These are phyloP conservation scores for Oropetium thomaeum DNA, from an alignment of 176 grass and related monocot genomes.

Conservation along the genomic window DNA sequence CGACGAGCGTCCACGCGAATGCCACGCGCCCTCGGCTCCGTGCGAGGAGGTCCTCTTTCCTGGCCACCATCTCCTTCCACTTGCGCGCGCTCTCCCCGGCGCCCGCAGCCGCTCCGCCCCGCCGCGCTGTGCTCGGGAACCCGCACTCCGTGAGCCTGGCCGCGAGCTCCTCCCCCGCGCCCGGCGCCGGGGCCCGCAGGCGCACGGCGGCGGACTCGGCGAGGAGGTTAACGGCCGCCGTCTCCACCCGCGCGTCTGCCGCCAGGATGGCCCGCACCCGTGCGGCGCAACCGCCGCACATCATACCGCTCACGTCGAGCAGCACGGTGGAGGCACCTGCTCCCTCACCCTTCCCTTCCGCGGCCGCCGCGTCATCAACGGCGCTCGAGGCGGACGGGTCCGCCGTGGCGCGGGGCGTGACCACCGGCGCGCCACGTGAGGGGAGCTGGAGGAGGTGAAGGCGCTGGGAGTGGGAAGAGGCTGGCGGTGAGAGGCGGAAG, in stretches of 20 bases:
- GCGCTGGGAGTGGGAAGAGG: neutral
- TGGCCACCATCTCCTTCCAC: slow-evolving; percentile 84
- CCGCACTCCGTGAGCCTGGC: slow-evolving; percentile 68
- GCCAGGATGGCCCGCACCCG: slow-evolving; percentile 72
- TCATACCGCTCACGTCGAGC: slow-evolving; percentile 92
- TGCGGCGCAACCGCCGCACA: slow-evolving; percentile 92
- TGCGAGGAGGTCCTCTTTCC: slow-evolving; percentile 75
- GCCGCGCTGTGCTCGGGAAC: slow-evolving; percentile 63
- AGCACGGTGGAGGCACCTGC: slow-evolving; percentile 42
- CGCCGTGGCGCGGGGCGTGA: slow-evolving; percentile 17
- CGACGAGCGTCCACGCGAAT: slow-evolving; percentile 97
- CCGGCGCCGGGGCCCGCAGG: slow-evolving; percentile 37
- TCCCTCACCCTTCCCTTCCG: neutral
- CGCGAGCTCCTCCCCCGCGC: slow-evolving; percentile 60
- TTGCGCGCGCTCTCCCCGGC: slow-evolving; percentile 78
- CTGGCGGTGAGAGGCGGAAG: neutral
- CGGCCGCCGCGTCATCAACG: slow-evolving; percentile 20
- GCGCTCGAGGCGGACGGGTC: slow-evolving; percentile 39
- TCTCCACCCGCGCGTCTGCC: slow-evolving; percentile 69
- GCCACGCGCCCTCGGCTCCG: slow-evolving; percentile 66
- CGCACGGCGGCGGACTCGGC: slow-evolving; percentile 80
- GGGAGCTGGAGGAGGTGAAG: neutral
- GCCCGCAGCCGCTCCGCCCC: slow-evolving; percentile 30
- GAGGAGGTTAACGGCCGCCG: slow-evolving; percentile 79
- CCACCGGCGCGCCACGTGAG: neutral